Base-by-base conservation (phyloP, 306 rosid species). In the Glycine latifolia region DNA sequence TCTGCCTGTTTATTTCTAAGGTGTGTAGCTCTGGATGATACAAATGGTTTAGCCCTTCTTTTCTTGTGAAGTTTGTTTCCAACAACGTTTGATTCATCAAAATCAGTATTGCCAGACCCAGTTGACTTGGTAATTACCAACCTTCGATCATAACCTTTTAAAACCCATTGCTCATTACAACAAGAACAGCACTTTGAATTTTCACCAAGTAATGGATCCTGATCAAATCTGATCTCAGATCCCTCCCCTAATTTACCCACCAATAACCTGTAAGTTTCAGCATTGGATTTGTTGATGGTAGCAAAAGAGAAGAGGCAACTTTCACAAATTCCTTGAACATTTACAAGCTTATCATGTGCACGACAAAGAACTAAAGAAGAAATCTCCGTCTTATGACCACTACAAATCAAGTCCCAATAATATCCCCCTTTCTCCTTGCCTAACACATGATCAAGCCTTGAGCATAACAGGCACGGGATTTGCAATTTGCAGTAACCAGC, bases 361-460 rank as follows among this genome's bases (percentile, higher is more conserved):
- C 79, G 79, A 78, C 96, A 93, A 76, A 87, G 90, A 48, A 91
- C 91, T 55, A 89, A 79, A 48, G 94, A 89, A 82, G 98, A 95
- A 83, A 93, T 85, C 81, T 92, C 94, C 7, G 74, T 62, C 88
- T 89, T 95, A 81, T 95, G 99, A 69, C 69, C n/a, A 17, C 79
- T 33, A 81, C 99, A 95, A 78, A 95, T 88, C 82, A 95, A 82
- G 69, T 89, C 87, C 90, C 91, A 87, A 82, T 81, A 77, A 75
- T 90, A 91, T 46, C 94, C 97, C 31, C 5, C 58, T 81, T 80
- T 91, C 75, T 93, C 84, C 71, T 86, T 75, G 68, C 93, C 91
- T 13, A 93, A 89, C 70, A 93, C 82, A 79, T 95, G 98, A 89
- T 95, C 99, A 17, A 95, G 93, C 78, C 99, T 92, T 3, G 99